Evolutionary conservation across 202 grass and related monocot species (phyloP), one percentile per base, ranked within the genome.

Genomic region (Schoenoplectus tabernaemontani): DNA sequence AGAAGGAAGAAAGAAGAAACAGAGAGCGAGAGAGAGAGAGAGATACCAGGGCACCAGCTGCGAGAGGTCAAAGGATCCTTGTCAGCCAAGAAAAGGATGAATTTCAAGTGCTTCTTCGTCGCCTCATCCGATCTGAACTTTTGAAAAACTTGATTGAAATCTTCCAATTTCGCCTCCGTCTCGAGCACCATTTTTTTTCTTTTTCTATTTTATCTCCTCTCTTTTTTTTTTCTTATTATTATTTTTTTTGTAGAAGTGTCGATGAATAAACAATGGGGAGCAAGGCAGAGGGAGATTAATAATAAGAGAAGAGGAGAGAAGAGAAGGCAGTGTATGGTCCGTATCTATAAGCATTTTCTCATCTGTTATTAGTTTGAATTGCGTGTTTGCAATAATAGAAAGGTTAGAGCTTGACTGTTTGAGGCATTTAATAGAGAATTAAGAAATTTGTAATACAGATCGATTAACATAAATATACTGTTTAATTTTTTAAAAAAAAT

Each of bases 71-170:
- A 62, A 2, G 89, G 86, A 32, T 98, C 70, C 33, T 91, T 93
- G 86, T 98, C 87, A 66, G 95, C 89, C 39, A 98, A 83, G 82
- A 98, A 95, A 70, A 98, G 91, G 64, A 98, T 84, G 60, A 98
- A 85, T 82, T 92, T 94, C 77, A 90, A 51, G 78, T 80, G 38
- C 41, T 64, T 63, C 60, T 60, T 77, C 24, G 57, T 46, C 50
- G 65, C 51, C 19, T 76, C 51, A 47, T 83, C 65, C 9, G 51
- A 77, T 65, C 76, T 67, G 60, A 82, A 85, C 46, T 83, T 63
- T 50, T 62, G 54, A 78, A 88, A 88, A 6, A 78, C 82, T 42
- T 78, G 37, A 38, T 71, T 65, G 61, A 88, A 88, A 77, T 85
- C 78, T 43, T 83, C 79, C 48, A 82, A 26, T 38, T 44, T 64